These are phyloP conservation scores for Fusarium proliferatum DNA, from an alignment of 2,329 filamentous ascomycete genomes.

Conservation along the genomic window DNA sequence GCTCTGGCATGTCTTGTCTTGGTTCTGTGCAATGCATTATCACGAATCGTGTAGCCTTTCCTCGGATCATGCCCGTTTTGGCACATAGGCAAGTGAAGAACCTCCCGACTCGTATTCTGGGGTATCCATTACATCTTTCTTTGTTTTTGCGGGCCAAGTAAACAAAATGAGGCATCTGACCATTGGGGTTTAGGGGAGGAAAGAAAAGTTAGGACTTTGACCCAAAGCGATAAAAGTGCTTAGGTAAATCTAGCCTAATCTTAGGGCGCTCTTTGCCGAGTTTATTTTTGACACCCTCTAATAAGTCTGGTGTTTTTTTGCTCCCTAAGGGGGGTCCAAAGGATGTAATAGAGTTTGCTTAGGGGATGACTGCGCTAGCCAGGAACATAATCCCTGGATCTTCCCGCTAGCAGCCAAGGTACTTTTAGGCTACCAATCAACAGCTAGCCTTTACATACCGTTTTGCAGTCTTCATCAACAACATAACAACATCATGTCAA, in stretches of 20 bases:
- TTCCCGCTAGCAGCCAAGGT: neutral
- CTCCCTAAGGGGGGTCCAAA: neutral
- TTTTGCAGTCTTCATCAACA: neutral
- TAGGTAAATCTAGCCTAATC: no score
- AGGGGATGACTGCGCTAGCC: slow-evolving; percentile 27
- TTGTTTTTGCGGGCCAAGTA: neutral
- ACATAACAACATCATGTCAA: neutral
- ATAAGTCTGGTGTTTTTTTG: no score
- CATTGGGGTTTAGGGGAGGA: neutral
- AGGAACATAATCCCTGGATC: slow-evolving; percentile 20
- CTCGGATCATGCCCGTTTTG: neutral
- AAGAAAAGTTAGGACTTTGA: no score
- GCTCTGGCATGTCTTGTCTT: neutral
- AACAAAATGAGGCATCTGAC: neutral
- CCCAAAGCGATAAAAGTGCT: no score
- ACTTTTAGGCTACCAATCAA: slow-evolving; percentile 13
- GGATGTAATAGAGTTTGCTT: slow-evolving; percentile 8
- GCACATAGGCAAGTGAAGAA: neutral
- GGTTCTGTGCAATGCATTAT: neutral
- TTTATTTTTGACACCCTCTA: no score
- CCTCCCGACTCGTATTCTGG: neutral
- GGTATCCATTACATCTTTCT: neutral
- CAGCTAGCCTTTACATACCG: slow-evolving; percentile 15
- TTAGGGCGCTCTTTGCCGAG: no score
- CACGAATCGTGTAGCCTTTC: neutral